Conservation (phyloP, 148 eudicot species). For the Fagopyrum homotropicum region DNA sequence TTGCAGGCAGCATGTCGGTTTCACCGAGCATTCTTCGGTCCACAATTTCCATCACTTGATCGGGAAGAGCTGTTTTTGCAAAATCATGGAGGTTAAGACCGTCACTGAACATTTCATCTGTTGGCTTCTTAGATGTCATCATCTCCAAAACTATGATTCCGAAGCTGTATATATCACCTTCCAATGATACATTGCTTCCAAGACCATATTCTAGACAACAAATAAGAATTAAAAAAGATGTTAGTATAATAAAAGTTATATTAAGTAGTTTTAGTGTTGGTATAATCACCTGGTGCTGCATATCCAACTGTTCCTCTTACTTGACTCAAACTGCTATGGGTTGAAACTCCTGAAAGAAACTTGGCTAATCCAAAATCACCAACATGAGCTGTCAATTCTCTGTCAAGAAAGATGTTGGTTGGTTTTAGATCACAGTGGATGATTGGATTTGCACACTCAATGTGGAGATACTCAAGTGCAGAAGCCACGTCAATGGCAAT, state of each 20-base stretch:
- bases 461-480: slow-evolving; percentile 43
- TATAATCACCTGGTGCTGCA: slow-evolving; percentile 19
- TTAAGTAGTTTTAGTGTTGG: not conserved
- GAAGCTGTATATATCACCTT: slow-evolving; percentile 28
- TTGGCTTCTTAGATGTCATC: slow-evolving; percentile 29
- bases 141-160: slow-evolving; percentile 29
- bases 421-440: slow-evolving; percentile 40
- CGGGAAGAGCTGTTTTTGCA: slow-evolving; percentile 18
- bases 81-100: slow-evolving; percentile 18
- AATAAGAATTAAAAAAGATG: not conserved
- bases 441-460: slow-evolving; percentile 14
- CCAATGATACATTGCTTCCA: slow-evolving; percentile 19
- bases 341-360: slow-evolving; percentile 9
- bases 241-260: not conserved
- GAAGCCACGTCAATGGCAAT: slow-evolving; percentile 29
- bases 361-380: slow-evolving; percentile 45
- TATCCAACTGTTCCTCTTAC: slow-evolving; percentile 26
- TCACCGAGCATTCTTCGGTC: slow-evolving; percentile 4
- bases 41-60: slow-evolving; percentile 12
- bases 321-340: slow-evolving; percentile 9
- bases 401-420: slow-evolving; percentile 28
- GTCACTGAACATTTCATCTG: slow-evolving; percentile 13
- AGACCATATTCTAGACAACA: slow-evolving; percentile 21
- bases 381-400: slow-evolving; percentile 30
- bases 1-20: not conserved